Evolutionary conservation across 2,329 filamentous ascomycete species (phyloP).

Genomic region (Coniochaeta sp.): DNA sequence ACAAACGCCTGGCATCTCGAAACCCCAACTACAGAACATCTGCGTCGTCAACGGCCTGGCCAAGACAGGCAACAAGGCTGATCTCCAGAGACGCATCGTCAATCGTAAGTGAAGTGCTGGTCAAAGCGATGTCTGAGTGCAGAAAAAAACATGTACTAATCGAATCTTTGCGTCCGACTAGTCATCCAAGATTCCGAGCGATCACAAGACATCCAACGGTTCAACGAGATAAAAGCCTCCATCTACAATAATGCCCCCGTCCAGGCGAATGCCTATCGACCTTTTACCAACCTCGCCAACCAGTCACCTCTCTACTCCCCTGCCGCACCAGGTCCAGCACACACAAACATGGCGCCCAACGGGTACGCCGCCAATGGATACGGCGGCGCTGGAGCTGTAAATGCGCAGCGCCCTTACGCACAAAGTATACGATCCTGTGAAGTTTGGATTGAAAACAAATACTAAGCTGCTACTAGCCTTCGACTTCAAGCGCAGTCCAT

Average conservation of each 20-base stretch:
- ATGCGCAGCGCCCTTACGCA: not conserved
- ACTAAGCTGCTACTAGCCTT: conserved; percentile 12
- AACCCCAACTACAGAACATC: conserved; percentile 66
- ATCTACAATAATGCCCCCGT: conserved; percentile 19
- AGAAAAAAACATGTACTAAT: no score
- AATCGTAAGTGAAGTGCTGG: conserved; percentile 53
- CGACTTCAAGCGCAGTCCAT: conserved; percentile 68
- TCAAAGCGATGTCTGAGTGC: conserved; percentile 5
- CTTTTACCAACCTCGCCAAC: not conserved
- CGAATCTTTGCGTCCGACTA: conserved; percentile 13
- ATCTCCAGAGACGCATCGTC: conserved; percentile 72
- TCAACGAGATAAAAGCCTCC: conserved; percentile 36
- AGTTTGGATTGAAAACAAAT: no score
- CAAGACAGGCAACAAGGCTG: conserved; percentile 78
- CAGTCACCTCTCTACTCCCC: not conserved
- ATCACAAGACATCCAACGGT: conserved; percentile 29
- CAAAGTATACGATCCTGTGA: not conserved
- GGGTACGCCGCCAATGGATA: not conserved
- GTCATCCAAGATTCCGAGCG: conserved; percentile 34
- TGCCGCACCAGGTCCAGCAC: not conserved
- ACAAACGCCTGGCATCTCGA: conserved; percentile 38
- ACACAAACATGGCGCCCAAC: not conserved
- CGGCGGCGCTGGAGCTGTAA: not conserved
- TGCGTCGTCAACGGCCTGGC: conserved; percentile 67
- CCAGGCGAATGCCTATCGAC: conserved; percentile 9